Evolutionary conservation across 2,329 filamentous ascomycete genomes (phyloP).

Genomic region (Neofusicoccum cordaticola): DNA sequence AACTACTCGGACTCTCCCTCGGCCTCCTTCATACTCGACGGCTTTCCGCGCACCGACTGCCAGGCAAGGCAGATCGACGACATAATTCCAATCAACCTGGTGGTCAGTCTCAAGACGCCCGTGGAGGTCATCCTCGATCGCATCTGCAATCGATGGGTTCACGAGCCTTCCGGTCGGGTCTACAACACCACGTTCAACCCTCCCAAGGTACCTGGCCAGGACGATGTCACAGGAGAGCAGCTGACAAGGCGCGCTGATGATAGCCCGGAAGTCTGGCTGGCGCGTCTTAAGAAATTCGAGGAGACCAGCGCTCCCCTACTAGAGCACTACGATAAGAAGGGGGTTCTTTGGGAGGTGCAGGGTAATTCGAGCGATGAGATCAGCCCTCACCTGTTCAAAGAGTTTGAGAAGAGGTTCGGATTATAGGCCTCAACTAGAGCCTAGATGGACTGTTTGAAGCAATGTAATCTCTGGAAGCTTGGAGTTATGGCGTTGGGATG

Average conservation of each 20-base stretch:
- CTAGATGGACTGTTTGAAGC: background rate
- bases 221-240: conserved; percentile 87
- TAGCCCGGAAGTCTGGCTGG: conserved; percentile 78
- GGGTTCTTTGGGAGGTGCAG: conserved; percentile 80
- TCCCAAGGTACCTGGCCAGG: conserved; percentile 73
- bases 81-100: conserved; percentile 91
- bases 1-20: conserved; percentile 63
- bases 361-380: conserved; percentile 95
- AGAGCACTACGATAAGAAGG: conserved; percentile 82
- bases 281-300: conserved; percentile 77
- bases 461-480: conserved; percentile 7
- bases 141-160: conserved; percentile 90
- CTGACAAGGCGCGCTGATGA: conserved; percentile 84
- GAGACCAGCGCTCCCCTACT: conserved; percentile 82
- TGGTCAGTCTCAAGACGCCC: conserved; percentile 82
- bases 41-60: conserved; percentile 82
- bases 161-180: conserved; percentile 83
- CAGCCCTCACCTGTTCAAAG: conserved; percentile 77
- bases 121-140: conserved; percentile 82
- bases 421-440: conserved; percentile 14
- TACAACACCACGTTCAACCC: conserved; percentile 95
- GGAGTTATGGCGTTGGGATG: conserved; percentile 6
- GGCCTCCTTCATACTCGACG: conserved; percentile 92
- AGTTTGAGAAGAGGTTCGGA: conserved; percentile 76
- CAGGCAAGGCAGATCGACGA: conserved; percentile 77